Evolutionary conservation across 176 grass and related monocot species (phyloP), one percentile per base, ranked within the genome.

Genomic region (Dactylis glomerata): DNA sequence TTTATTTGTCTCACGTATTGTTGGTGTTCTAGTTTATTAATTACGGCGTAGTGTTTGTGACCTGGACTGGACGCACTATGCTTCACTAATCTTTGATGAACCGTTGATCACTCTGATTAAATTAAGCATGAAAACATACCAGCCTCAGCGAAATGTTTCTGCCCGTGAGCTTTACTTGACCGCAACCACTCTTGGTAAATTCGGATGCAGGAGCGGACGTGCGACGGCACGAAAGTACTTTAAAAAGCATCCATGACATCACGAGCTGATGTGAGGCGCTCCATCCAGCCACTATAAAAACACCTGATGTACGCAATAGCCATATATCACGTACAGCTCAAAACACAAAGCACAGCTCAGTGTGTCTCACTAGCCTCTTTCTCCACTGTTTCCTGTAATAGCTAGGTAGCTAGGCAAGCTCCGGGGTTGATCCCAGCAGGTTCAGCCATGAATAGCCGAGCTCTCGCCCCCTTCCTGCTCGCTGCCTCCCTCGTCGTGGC

Each of bases 141-240:
- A 11, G 0, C 23, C 31, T 23, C 3, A 56, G 62, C 23, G 20
- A 23, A 83, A 56, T 67, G 30, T 50, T 52, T 37, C 10, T 37
- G 10, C 81, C 71, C 47, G 15, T 44, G 37, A 27, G 17, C 79
- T 79, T 74, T 74, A 41, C 59, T 54, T 65, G 8, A 83, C 73
- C 67, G 66, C 50, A 49, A 47, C 0, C 4, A 30, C 30, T 72
- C 3, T 26, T 16, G 20, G 82, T 88, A 88, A 85, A 75, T 83
- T 79, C 57, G 75, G 32, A 62, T 20, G 22, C 28, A 11, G 44
- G 22, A 80, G 87, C 85, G 44, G 61, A 32, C 28, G 45, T 54
- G 42, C 38, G 46, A 88, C 79, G 86, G 78, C 73, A 83, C 30
- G 77, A 40, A 85, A 86, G 23, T 42, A 45, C 27, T 10, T n/a